Evolutionary conservation across 345 rosid genomes (phyloP).

Genomic region (Limnanthes douglasii): DNA sequence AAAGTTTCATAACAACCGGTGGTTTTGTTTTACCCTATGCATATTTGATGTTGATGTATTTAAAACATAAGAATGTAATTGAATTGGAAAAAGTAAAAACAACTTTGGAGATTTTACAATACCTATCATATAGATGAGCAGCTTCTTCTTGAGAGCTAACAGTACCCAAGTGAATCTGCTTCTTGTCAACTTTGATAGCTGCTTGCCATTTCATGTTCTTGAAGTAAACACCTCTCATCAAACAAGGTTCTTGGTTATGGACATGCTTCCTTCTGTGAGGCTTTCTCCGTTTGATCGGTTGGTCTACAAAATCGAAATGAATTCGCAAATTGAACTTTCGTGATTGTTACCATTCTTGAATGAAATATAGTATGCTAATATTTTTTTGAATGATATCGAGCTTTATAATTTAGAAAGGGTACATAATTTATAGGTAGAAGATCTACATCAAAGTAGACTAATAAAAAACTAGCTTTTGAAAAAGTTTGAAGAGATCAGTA

Average conservation of each 20-base stretch:
- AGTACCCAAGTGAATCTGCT: slow-evolving; percentile 92
- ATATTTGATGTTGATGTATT: no score
- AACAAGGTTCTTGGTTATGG: slow-evolving; percentile 82
- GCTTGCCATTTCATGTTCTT: slow-evolving; percentile 99
- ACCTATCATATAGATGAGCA: slow-evolving; percentile 92
- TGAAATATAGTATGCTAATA: neutral
- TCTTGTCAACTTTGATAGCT: slow-evolving; percentile 92
- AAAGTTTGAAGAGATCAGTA: slow-evolving; percentile 7
- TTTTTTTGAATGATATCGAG: neutral
- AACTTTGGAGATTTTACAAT: neutral
- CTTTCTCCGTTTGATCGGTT: slow-evolving; percentile 82
- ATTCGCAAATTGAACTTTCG: neutral
- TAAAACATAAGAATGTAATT: no score
- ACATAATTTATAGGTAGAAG: neutral
- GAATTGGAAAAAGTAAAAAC: neutral
- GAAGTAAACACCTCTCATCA: slow-evolving; percentile 97
- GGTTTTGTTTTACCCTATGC: no score
- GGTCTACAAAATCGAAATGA: slow-evolving; percentile 25
- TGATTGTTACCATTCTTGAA: neutral
- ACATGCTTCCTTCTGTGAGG: slow-evolving; percentile 73
- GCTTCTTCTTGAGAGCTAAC: slow-evolving; percentile 93
- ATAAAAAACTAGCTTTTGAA: slow-evolving; percentile 7
- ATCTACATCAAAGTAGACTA: neutral
- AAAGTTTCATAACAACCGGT: no score
- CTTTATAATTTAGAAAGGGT: no score